These are phyloP conservation scores for Eimeria sp. DNA, from an alignment of 169 alveolate genomes.

Conservation along the genomic window DNA sequence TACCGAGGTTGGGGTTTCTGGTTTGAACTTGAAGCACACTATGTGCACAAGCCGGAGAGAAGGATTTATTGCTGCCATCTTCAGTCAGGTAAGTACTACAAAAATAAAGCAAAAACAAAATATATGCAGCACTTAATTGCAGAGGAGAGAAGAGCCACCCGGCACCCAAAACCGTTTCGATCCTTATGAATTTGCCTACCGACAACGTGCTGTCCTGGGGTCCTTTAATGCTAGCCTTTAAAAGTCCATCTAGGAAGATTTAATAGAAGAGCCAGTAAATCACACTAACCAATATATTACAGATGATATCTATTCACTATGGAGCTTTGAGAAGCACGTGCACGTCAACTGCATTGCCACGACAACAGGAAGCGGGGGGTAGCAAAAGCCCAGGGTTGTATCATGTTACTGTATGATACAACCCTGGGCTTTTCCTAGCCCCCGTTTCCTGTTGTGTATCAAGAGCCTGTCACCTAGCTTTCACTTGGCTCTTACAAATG, in stretches of 20 bases:
- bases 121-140: neutral
- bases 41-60: slow-evolving; percentile 54
- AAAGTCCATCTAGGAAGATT: neutral
- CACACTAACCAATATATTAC: neutral
- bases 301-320: neutral
- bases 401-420: too few species aligned
- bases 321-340: neutral
- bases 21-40: slow-evolving; percentile 79
- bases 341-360: neutral
- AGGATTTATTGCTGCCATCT: slow-evolving; percentile 7
- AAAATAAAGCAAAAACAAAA: neutral
- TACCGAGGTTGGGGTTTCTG: slow-evolving; percentile 4
- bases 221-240: neutral
- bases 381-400: neutral
- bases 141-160: neutral
- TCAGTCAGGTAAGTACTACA: neutral
- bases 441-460: too few species aligned
- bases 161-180: neutral
- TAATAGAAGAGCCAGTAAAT: neutral
- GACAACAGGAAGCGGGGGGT: neutral
- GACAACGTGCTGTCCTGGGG: neutral
- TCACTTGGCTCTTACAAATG: too few species aligned
- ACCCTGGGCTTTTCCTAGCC: too few species aligned
- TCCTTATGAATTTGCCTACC: neutral
- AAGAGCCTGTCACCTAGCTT: too few species aligned